Evolutionary conservation across 2,329 filamentous ascomycete genomes (phyloP), one percentile per base, ranked within the genome.

Genomic region (Pestalotiopsis sp.): DNA sequence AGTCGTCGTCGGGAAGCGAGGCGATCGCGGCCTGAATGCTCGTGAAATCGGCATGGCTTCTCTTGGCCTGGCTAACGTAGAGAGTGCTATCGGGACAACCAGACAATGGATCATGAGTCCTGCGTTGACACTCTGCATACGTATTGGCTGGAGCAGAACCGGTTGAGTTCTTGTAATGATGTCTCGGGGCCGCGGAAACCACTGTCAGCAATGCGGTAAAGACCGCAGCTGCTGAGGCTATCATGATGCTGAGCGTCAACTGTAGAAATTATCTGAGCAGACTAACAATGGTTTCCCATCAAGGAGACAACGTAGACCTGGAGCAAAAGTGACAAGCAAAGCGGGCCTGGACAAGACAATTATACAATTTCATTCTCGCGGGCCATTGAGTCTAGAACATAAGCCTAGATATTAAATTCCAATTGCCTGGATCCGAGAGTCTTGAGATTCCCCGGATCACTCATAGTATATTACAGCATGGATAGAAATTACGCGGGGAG

Each of bases 21-120:
- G 77, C 72, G 38, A 84, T 83, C 9, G 83, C 83, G 36, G 77
- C 74, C 70, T 83, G 80, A 57, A 84, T 81, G 4, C 75, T 79
- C 45, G 69, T 74, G 70, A 83, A 84, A 38, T 76, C 72, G 5
- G 81, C 82, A n/a, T 67, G 71, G 4, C 75, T 65, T 61, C 79
- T 75, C 27, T 76, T 72, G 17, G 11, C 36, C 45, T 78, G 75
- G 69, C 79, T 80, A n/a, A 84, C 83, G 67, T 80, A 82, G n/a
- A 84, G 71, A 4, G 81, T 83, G 0, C 79, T 79, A 1, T 72
- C 62, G 0, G 82, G 82, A 61, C 82, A 84, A 3, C 81, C 81
- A 2, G 78, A 72, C 6, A 80, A 76, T 3, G 80, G 77, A 62
- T 79, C 69, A 31, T 68, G 67, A 4, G 79, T 81, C 68, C 75